A percentile compares a stretch with the other conserved stretches of the same genome.
phyloP scores from a whole-genome alignment of 768 basidiomycete species.

The Melanogaster broomeanus region DNA sequence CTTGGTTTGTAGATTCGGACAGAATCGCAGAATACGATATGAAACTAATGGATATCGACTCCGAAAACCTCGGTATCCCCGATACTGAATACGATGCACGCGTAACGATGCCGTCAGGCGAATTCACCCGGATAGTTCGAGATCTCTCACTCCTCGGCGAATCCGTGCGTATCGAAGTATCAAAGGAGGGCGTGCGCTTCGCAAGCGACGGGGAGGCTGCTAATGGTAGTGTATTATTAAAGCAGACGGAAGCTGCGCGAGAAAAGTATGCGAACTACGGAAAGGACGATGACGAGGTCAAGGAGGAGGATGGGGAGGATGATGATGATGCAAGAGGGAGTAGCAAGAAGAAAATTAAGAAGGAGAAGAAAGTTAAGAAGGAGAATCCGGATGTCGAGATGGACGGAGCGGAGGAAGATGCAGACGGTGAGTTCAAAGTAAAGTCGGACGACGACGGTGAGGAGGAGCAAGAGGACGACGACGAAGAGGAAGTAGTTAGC shows the following conservation, averaged over 20 bases:
- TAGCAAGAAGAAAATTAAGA: conserved; percentile 32
- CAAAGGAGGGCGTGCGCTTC: conserved; percentile 94
- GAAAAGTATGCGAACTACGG: conserved; percentile 43
- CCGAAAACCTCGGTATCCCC: conserved; percentile 92
- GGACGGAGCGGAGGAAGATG: conserved; percentile 51
- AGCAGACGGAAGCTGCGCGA: conserved; percentile 62
- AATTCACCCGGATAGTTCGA: conserved; percentile 91
- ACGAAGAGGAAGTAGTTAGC: conserved; percentile 47
- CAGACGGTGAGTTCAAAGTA: conserved; percentile 42
- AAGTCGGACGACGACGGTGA: conserved; percentile 48
- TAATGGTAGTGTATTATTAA: conserved; percentile 82
- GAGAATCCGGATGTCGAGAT: conserved; percentile 46
- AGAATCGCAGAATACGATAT: conserved; percentile 97
- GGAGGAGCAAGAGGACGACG: conserved; percentile 51
- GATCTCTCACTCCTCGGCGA: conserved; percentile 92
- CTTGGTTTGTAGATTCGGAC: conserved; percentile 64
- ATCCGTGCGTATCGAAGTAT: conserved; percentile 92
- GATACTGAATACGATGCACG: conserved; percentile 97
- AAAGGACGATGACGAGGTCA: conserved; percentile 44
- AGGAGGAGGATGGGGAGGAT: conserved; percentile 40
- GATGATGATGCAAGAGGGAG: conserved; percentile 42
- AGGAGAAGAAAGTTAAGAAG: conserved; percentile 45
- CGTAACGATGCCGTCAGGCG: conserved; percentile 80
- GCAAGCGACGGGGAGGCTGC: conserved; percentile 93
- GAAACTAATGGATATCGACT: conserved; percentile 99